Evolutionary conservation across 331 rosid genomes (phyloP).

Genomic region (Dryas integrifolia): DNA sequence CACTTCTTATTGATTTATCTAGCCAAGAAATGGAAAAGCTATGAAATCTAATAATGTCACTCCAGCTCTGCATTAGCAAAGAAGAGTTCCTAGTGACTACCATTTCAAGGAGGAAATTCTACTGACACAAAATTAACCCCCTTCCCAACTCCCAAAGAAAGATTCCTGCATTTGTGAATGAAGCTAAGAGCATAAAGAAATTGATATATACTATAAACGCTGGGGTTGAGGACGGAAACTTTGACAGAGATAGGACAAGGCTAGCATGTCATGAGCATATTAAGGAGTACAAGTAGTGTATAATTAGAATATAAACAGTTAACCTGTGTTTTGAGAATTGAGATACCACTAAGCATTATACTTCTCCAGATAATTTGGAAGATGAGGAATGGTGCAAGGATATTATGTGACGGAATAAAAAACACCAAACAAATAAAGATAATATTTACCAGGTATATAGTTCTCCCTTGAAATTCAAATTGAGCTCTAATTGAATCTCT

Average conservation of each 20-base stretch:
- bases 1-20: background rate
- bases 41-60: background rate
- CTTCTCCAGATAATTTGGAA: background rate
- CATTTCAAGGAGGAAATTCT: background rate
- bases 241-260: background rate
- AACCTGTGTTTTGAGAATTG: background rate
- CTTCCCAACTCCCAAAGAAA: background rate
- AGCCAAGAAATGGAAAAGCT: background rate
- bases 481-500: slow-evolving; percentile 93
- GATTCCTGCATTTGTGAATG: background rate
- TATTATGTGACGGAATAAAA: background rate
- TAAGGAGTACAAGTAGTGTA: background rate
- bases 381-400: background rate
- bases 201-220: background rate
- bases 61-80: background rate
- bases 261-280: background rate
- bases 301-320: background rate
- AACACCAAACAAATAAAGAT: slow-evolving; percentile 17
- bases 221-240: background rate
- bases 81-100: background rate
- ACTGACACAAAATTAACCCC: background rate
- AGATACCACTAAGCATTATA: background rate
- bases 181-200: background rate
- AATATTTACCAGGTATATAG: slow-evolving; percentile 57
- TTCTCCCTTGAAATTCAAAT: slow-evolving; percentile 87